These are phyloP conservation scores for Basipetospora chlamydospora DNA, from an alignment of 2,329 filamentous ascomycete species.

Conservation along the genomic window DNA sequence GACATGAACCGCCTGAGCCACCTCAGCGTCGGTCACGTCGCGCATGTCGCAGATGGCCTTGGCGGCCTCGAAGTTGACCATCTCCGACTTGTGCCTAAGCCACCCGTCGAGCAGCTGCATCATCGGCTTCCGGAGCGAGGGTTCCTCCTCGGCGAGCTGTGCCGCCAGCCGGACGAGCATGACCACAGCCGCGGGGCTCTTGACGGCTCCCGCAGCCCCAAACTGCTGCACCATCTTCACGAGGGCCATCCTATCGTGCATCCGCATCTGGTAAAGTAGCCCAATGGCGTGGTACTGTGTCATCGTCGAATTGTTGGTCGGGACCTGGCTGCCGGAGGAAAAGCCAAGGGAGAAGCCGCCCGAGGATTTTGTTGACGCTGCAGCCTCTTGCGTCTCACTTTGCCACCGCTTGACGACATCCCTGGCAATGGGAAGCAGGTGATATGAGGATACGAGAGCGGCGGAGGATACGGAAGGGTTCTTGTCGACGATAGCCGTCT, in stretches of 20 bases:
- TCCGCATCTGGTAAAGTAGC: slow-evolving; percentile 92
- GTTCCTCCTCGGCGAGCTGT: slow-evolving; percentile 87
- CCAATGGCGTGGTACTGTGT: slow-evolving; percentile 98
- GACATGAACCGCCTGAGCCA: slow-evolving; percentile 83
- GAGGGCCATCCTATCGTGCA: slow-evolving; percentile 92
- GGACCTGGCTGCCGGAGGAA: slow-evolving; percentile 58
- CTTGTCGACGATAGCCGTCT: slow-evolving; percentile 98
- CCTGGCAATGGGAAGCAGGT: slow-evolving; percentile 86
- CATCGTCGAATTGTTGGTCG: slow-evolving; percentile 92
- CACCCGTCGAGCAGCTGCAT: slow-evolving; percentile 92
- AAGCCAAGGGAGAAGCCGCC: slow-evolving; percentile 86
- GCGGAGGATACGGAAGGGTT: slow-evolving; percentile 94
- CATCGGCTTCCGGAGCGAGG: slow-evolving; percentile 83
- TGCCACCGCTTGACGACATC: slow-evolving; percentile 97
- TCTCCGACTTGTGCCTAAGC: slow-evolving; percentile 96
- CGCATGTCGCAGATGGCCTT: slow-evolving; percentile 95
- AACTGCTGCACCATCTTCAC: slow-evolving; percentile 99
- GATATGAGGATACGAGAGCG: slow-evolving; percentile 90
- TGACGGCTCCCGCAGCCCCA: slow-evolving; percentile 76
- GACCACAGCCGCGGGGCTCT: slow-evolving; percentile 84
- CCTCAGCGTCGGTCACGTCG: slow-evolving; percentile 83
- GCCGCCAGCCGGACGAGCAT: slow-evolving; percentile 87
- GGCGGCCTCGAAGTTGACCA: slow-evolving; percentile 98
- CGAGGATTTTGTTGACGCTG: slow-evolving; percentile 75
- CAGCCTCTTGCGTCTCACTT: slow-evolving; percentile 94